Percentiles rank a stretch among this genome's conserved stretches.
These are phyloP conservation scores for Rhodotorula sp. DNA, from an alignment of 1,284 basidiomycete genomes.

Conservation along the genomic window DNA sequence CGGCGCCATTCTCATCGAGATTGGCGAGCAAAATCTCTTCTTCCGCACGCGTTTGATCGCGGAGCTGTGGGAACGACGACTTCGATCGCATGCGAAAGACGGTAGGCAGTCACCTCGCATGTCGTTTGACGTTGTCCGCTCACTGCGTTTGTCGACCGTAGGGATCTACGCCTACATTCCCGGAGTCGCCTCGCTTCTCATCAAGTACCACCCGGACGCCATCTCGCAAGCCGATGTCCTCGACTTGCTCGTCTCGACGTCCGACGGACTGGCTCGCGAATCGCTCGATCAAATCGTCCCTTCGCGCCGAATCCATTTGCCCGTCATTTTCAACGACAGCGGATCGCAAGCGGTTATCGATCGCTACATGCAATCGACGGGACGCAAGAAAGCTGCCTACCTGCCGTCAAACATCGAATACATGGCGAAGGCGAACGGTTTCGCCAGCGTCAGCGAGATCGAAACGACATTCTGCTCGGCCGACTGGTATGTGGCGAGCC, in stretches of 20 bases:
- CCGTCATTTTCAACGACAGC: conserved; percentile 63
- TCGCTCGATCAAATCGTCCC: conserved; percentile 55
- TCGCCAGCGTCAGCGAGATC: conserved; percentile 44
- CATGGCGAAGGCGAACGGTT: conserved; percentile 63
- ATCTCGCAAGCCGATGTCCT: conserved; percentile 55
- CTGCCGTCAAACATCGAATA: conserved; percentile 68
- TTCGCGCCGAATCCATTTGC: conserved; percentile 60
- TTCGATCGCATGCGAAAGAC: conserved; percentile 45
- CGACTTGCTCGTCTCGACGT: conserved; percentile 49
- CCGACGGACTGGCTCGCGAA: conserved; percentile 53
- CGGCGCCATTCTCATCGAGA: conserved; percentile 61
- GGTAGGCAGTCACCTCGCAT: conserved; percentile 41
- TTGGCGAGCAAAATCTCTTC: conserved; percentile 57
- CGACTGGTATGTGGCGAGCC: conserved; percentile 46
- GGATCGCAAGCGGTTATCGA: conserved; percentile 60
- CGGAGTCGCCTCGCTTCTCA: conserved; percentile 47
- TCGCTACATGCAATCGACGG: conserved; percentile 59
- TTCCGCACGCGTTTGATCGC: conserved; percentile 55
- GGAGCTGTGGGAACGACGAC: conserved; percentile 58
- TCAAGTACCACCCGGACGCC: conserved; percentile 56
- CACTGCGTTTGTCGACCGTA: background rate
- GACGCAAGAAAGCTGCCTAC: conserved; percentile 61
- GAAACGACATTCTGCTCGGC: conserved; percentile 12
- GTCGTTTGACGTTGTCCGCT: background rate
- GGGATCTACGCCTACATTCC: conserved; percentile 50